Evolutionary conservation across 2,329 filamentous ascomycete genomes (phyloP), one percentile per base, ranked within the genome.

Genomic region (Trematosphaeria pertusa): DNA sequence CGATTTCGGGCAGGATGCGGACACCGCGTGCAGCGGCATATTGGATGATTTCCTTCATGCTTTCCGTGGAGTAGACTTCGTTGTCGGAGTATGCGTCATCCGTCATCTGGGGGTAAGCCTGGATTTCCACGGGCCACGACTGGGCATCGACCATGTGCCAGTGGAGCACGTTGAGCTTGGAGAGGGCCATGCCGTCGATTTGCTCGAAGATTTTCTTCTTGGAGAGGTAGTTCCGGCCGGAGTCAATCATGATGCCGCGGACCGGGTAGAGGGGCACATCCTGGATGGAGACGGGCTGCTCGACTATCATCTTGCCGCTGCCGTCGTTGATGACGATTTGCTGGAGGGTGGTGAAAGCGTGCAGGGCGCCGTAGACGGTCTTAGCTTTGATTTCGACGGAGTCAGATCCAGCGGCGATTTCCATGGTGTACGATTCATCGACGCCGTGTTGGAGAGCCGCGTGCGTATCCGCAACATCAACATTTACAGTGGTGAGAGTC

Each of bases 1-100:
- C 82, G 32, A 84, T 77, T 57, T 85, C 82, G n/a, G 82, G 80
- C 24, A 85, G 73, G 44, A 85, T 73, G 43, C 83, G 80, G n/a
- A 85, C 74, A 45, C 78, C 82, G 14, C 81, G 81, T 24, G 77
- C 76, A 28, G 77, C 72, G 12, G 78, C 80, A 52, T 82, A 82
- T 10, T 63, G 59, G 39, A 83, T 73, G 38, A 83, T 65, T 2
- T 67, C 66, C 14, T 64, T 70, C 35, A 83, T 63, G 46, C 75
- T 71, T 0, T 59, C 54, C 1, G 76, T 71, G 2, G 74, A 73
- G 61, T 77, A 82, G 37, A 71, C 64, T 54, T 81, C 77, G 4
- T 73, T 71, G 8, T 67, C 41, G 0, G 80, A 82, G 62, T 82
- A 83, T 1, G 81, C 80, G 46, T 81, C 81, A 42, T 78, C 73